Conservation (phyloP, 2,329 filamentous ascomycete genomes). For the Claviceps sp. region DNA sequence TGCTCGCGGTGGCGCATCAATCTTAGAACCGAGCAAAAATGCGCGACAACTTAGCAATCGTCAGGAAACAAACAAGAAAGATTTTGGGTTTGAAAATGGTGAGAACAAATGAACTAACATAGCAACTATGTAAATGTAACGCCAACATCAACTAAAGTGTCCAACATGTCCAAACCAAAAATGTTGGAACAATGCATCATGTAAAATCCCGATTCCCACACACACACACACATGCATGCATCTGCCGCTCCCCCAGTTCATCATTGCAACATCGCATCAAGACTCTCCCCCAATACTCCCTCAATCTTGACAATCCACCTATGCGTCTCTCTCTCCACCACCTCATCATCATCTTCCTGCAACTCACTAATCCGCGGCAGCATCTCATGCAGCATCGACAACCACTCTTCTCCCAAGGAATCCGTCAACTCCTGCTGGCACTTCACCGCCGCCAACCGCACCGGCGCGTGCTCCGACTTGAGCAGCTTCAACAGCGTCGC, state of each 20-base stretch:
- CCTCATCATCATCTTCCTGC: slow-evolving; percentile 92
- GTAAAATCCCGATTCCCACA: no score
- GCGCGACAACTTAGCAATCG: no score
- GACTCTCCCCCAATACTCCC: slow-evolving; percentile 72
- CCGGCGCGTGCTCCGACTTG: slow-evolving; percentile 54
- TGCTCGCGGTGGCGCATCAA: no score
- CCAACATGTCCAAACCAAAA: no score
- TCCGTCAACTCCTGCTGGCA: slow-evolving; percentile 70
- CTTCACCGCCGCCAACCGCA: slow-evolving; percentile 70
- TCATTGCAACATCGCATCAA: slow-evolving; percentile 85
- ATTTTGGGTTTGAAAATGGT: no score
- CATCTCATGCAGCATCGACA: slow-evolving; percentile 86
- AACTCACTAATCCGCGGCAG: slow-evolving; percentile 89
- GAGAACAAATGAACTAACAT: no score
- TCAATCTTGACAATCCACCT: slow-evolving; percentile 88
- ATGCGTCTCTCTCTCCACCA: slow-evolving; percentile 78
- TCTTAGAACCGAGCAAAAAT: not conserved
- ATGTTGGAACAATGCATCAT: no score
- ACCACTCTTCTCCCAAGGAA: slow-evolving; percentile 81
- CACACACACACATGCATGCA: no score
- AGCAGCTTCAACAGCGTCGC: slow-evolving; percentile 62
- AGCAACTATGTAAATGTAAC: no score
- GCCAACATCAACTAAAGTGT: no score
- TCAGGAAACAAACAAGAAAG: no score
- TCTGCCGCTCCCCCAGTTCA: not conserved